phyloP scores from a whole-genome alignment of 2,329 filamentous ascomycete genomes.

The Paracamarosporium sp. region DNA sequence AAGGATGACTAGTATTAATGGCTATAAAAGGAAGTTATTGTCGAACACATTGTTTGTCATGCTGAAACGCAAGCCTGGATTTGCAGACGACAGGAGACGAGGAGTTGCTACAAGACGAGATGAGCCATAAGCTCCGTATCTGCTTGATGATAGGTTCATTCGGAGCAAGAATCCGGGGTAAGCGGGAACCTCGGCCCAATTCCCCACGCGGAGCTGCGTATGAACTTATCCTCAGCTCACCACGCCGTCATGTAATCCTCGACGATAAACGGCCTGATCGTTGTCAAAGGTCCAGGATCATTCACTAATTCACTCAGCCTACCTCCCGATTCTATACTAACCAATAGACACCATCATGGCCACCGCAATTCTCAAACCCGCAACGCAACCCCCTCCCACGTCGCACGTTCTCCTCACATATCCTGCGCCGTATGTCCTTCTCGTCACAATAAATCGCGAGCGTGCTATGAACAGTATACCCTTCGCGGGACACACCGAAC shows the following conservation, averaged over 20 bases:
- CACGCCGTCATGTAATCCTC: background rate
- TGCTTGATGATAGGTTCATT: background rate
- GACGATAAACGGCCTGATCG: background rate
- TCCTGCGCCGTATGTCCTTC: slow-evolving; percentile 56
- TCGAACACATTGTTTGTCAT: too few species aligned
- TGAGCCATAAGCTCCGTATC: slow-evolving; percentile 5
- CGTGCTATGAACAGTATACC: slow-evolving; percentile 55
- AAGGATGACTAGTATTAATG: too few species aligned
- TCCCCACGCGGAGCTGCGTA: background rate
- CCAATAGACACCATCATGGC: slow-evolving; percentile 25
- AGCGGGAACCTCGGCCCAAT: slow-evolving; percentile 4
- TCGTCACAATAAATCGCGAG: slow-evolving; percentile 62
- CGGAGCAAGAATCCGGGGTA: slow-evolving; percentile 2
- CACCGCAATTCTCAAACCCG: slow-evolving; percentile 23
- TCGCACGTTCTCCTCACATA: slow-evolving; percentile 51
- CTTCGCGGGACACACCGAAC: slow-evolving; percentile 55
- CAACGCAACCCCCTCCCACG: slow-evolving; percentile 39
- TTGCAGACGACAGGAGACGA: too few species aligned
- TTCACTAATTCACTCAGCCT: background rate
- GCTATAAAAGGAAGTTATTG: too few species aligned
- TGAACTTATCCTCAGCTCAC: slow-evolving; percentile 1
- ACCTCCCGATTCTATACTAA: background rate
- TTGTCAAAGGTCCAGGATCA: background rate
- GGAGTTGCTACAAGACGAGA: too few species aligned
- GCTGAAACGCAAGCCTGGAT: too few species aligned